Evolutionary conservation across 306 rosid genomes (phyloP).

Genomic region (Quercus bicolor): DNA sequence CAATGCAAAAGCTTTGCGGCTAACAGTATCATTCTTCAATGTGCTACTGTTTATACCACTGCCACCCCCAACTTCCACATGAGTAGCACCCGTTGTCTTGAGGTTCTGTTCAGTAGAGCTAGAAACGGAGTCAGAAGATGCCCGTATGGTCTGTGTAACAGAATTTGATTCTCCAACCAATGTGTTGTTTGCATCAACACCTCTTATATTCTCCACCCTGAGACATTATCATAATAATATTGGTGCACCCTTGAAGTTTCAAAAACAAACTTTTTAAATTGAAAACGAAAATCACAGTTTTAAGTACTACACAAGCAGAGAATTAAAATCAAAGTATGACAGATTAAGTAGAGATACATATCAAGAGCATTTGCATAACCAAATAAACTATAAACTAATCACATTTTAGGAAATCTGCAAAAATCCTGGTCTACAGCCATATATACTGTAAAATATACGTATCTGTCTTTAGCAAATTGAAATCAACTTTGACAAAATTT

Average conservation of each 20-base stretch:
- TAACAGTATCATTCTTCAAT: slow-evolving; percentile 61
- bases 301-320: not conserved
- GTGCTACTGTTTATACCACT: slow-evolving; percentile 30
- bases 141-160: slow-evolving; percentile 26
- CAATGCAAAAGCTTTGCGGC: slow-evolving; percentile 78
- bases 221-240: slow-evolving; percentile 15
- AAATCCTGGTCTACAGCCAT: not conserved
- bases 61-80: slow-evolving; percentile 36
- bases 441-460: not conserved
- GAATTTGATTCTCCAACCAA: slow-evolving; percentile 41
- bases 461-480: not conserved
- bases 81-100: slow-evolving; percentile 29
- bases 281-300: not conserved
- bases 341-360: not conserved
- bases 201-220: slow-evolving; percentile 51
- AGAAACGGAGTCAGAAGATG: slow-evolving; percentile 35
- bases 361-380: slow-evolving; percentile 1
- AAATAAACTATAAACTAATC: not conserved
- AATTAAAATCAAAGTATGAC: slow-evolving; percentile 1
- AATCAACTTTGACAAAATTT: not conserved
- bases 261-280: slow-evolving; percentile 10
- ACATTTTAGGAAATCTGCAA: not conserved
- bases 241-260: not conserved
- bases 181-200: slow-evolving; percentile 18
- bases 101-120: slow-evolving; percentile 49